A percentile compares a stretch with the other conserved stretches of the same genome.
These are phyloP conservation scores for Taphrina wiesneri DNA, from an alignment of 1,139 yeast genomes.

Conservation along the genomic window DNA sequence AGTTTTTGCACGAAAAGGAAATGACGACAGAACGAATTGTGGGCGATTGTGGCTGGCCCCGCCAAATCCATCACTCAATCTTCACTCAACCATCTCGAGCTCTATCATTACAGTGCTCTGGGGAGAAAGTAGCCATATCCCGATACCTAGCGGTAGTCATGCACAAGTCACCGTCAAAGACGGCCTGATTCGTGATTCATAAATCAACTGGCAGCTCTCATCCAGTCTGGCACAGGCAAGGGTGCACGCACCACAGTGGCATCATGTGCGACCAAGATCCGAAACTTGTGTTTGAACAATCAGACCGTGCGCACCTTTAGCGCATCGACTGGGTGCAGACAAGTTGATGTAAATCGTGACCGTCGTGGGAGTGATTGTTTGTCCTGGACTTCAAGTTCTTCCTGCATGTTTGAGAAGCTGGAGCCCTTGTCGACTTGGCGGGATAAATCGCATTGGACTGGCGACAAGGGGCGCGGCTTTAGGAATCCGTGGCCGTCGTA, in stretches of 20 bases:
- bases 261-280: neutral
- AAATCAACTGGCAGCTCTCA: neutral
- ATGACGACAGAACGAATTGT: neutral
- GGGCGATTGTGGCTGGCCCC: neutral
- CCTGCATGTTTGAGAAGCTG: constrained; percentile 11
- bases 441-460: neutral
- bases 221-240: neutral
- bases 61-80: neutral
- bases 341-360: neutral
- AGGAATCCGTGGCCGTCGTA: constrained; percentile 31
- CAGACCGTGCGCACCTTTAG: neutral
- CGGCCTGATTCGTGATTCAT: neutral
- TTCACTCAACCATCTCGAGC: too few species aligned
- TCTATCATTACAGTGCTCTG: too few species aligned
- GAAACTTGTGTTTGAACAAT: constrained; percentile 1
- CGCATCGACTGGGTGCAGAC: neutral
- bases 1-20: neutral
- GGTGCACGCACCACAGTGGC: neutral
- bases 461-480: neutral
- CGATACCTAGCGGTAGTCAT: too few species aligned
- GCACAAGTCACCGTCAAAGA: neutral
- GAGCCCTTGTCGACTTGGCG: neutral
- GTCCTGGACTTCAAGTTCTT: constrained; percentile 1
- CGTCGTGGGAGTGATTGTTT: neutral
- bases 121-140: too few species aligned